Base-by-base conservation (phyloP, 2,329 filamentous ascomycete species). In the Pseudogymnoascus verrucosus region DNA sequence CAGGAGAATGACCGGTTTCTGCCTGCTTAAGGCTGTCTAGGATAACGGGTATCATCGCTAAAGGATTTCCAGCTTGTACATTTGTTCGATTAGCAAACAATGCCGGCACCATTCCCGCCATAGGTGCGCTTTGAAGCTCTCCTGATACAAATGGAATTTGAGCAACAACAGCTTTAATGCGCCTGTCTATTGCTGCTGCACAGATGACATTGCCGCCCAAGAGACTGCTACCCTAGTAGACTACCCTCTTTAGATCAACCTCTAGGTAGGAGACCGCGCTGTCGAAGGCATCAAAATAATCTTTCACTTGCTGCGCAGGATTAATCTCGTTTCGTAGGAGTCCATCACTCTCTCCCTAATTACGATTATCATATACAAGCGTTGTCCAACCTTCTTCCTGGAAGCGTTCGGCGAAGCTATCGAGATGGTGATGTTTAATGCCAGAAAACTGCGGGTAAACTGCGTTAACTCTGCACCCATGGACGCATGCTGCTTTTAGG, bases 201-300 rank as follows among this genome's bases (percentile, higher is more conserved):
- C 67, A 69, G 0, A 77, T 65, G 5, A 74, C 75, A 68, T 77
- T 72, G 12, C 75, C 76, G 16, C 75, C 75, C 61, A 68, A 70
- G 65, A 74, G 72, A 16, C 69, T 69, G 59, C 64, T 68, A 6
- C 74, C 75, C 72, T 73, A 76, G 26, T 75, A 66, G 21, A 69
- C 73, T 40, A 76, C 72, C 31, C 66, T 69, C 12, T 67, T 54
- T 0, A 64, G 16, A 64, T 74, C 68, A 5, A 76, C 71, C 34
- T 74, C 67, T 2, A 64, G 28, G 6, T 66, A 59, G 4, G 67
- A 68, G 40, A 70, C 70, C 2, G 71, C 71, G 64, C 70, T 76
- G 12, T 72, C 75, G 47, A 76, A 73, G 6, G 74, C 75, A 63
- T 75, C 71, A 6, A 67, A 68, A 54, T 68, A 69, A 64, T 76